A percentile compares a stretch with the other conserved stretches of the same genome.
These are phyloP conservation scores for Ilex asprella DNA, from an alignment of 257 asterid genomes.

Conservation along the genomic window DNA sequence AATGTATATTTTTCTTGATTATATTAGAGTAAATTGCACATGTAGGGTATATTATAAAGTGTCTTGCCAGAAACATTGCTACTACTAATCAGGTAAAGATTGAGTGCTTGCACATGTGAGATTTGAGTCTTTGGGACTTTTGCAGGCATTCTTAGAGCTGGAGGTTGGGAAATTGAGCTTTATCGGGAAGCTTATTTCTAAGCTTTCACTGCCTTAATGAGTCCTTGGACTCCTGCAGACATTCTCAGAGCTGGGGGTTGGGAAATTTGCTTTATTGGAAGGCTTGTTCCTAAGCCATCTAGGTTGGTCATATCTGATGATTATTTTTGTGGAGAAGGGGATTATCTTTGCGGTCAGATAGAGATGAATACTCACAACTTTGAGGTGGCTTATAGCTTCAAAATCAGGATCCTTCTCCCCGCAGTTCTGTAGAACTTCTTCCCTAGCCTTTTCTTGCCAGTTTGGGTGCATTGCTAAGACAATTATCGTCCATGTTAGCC, in stretches of 20 bases:
- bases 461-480: conserved; percentile 45
- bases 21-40: neutral
- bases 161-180: no score
- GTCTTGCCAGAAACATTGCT: no score
- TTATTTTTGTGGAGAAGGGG: no score
- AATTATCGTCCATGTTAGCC: conserved; percentile 45
- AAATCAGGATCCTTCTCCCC: conserved; percentile 29
- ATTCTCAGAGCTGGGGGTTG: neutral
- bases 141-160: no score
- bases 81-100: no score
- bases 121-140: no score
- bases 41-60: no score
- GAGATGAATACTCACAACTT: conserved; percentile 31
- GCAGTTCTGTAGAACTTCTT: conserved; percentile 34
- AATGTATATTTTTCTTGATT: neutral
- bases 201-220: neutral
- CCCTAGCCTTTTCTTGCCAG: conserved; percentile 52
- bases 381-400: conserved; percentile 36
- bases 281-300: neutral
- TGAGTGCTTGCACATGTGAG: no score
- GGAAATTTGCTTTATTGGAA: neutral
- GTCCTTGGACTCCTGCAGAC: neutral
- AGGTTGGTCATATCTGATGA: no score
- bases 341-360: neutral
- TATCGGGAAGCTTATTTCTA: neutral